Conservation (phyloP, 192 early-diverging fungal genomes). For the Coemansia sp. region DNA sequence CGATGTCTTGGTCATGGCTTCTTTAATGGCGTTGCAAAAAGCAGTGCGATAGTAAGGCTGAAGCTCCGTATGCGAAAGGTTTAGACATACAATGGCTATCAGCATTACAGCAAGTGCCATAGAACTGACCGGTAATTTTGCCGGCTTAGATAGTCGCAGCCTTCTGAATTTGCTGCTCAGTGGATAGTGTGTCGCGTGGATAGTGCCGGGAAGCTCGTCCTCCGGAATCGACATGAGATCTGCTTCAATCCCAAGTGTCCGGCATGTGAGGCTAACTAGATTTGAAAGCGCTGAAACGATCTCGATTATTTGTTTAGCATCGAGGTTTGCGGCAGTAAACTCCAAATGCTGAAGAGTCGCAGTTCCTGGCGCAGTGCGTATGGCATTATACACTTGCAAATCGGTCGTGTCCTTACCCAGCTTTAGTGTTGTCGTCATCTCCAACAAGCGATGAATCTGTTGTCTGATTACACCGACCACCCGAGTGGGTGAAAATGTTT, state of each 20-base stretch:
- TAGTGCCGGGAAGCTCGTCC: background rate
- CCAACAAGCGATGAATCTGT: background rate
- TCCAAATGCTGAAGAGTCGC: background rate
- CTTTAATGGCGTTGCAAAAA: background rate
- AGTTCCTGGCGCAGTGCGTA: background rate
- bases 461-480: background rate
- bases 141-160: background rate
- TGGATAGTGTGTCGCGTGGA: background rate
- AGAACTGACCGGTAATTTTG: background rate
- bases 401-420: background rate
- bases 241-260: background rate
- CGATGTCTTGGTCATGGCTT: too few species aligned
- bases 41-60: background rate
- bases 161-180: background rate
- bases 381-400: background rate
- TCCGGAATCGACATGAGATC: background rate
- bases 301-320: background rate
- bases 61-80: background rate
- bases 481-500: too few species aligned
- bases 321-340: background rate
- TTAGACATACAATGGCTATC: background rate
- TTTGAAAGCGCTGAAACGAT: background rate
- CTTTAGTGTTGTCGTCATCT: background rate
- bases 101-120: background rate
- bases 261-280: background rate